A percentile compares a stretch with the other conserved stretches of the same genome.
Evolutionary conservation across 2,329 filamentous ascomycete genomes (phyloP).

Genomic region (Huntiella omanensis): DNA sequence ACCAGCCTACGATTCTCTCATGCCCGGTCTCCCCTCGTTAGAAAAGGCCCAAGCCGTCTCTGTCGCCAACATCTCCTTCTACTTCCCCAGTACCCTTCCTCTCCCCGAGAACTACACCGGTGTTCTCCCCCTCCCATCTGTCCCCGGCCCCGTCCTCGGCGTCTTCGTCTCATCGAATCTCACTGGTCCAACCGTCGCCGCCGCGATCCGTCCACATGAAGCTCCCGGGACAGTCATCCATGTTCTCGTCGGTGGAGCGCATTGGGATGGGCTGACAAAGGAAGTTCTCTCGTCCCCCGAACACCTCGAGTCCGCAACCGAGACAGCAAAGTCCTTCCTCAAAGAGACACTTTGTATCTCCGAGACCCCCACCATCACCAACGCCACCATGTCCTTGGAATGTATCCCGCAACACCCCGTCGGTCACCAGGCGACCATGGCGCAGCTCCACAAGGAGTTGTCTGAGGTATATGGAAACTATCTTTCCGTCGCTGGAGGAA

Average conservation of each 20-base stretch:
- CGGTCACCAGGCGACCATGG: conserved; percentile 50
- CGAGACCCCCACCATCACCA: conserved; percentile 33
- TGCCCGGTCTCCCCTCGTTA: conserved; percentile 26
- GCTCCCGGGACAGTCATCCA: conserved; percentile 65
- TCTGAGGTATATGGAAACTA: conserved; percentile 36
- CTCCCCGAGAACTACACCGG: conserved; percentile 57
- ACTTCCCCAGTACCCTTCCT: conserved; percentile 48
- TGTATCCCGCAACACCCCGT: conserved; percentile 86
- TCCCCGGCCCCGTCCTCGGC: conserved; percentile 66
- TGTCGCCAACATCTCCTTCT: conserved; percentile 86
- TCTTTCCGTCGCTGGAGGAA: conserved; percentile 43
- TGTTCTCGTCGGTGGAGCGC: conserved; percentile 87
- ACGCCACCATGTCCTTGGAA: conserved; percentile 37
- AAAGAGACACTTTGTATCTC: conserved; percentile 30
- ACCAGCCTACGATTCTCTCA: conserved; percentile 15
- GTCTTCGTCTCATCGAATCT: conserved; percentile 77
- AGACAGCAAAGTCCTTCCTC: conserved; percentile 53
- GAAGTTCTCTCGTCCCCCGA: conserved; percentile 29
- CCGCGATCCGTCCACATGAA: conserved; percentile 16
- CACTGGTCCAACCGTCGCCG: conserved; percentile 28
- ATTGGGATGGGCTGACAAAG: conserved; percentile 45
- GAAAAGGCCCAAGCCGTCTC: conserved; percentile 45
- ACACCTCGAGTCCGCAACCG: conserved; percentile 43
- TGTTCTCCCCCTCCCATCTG: conserved; percentile 68
- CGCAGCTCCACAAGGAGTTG: conserved; percentile 34